phyloP scores from a whole-genome alignment of 305 asterid genomes.

The Fraxinus paxiana region DNA sequence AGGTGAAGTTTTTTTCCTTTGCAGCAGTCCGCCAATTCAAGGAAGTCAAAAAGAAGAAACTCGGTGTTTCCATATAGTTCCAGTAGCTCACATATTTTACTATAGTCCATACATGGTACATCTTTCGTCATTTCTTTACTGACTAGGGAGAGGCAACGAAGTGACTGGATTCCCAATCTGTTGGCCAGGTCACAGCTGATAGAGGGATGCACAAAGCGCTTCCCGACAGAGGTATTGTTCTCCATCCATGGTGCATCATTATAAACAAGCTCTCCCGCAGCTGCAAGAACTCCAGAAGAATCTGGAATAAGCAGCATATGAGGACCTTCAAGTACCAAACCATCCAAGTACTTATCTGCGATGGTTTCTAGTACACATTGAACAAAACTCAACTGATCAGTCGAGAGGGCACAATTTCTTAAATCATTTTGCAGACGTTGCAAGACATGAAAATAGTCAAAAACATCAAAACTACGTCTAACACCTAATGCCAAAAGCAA shows the following conservation, averaged over 20 bases:
- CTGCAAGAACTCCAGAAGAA: conserved; percentile 72
- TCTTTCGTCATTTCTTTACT: conserved; percentile 87
- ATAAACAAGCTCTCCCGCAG: conserved; percentile 73
- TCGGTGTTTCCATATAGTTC: conserved; percentile 64
- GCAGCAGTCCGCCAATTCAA: conserved; percentile 97
- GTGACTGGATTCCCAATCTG: conserved; percentile 80
- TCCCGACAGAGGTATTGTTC: conserved; percentile 55
- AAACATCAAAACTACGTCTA: conserved; percentile 65
- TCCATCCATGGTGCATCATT: conserved; percentile 99
- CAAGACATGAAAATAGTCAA: conserved; percentile 66
- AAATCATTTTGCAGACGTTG: conserved; percentile 65
- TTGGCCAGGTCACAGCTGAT: conserved; percentile 73
- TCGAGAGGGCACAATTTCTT: conserved; percentile 55
- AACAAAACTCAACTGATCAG: conserved; percentile 81
- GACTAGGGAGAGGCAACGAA: conserved; percentile 79
- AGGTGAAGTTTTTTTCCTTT: conserved; percentile 84
- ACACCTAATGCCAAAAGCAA: conserved; percentile 89
- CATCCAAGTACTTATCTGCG: conserved; percentile 57
- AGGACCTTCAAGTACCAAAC: conserved; percentile 43
- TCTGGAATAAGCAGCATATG: conserved; percentile 66
- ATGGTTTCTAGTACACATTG: conserved; percentile 78
- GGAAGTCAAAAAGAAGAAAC: conserved; percentile 83
- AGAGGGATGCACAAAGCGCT: conserved; percentile 69
- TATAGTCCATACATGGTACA: conserved; percentile 87
- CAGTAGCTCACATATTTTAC: conserved; percentile 69